phyloP scores from a whole-genome alignment of 2,329 filamentous ascomycete genomes.

The Elsinoe batatas region DNA sequence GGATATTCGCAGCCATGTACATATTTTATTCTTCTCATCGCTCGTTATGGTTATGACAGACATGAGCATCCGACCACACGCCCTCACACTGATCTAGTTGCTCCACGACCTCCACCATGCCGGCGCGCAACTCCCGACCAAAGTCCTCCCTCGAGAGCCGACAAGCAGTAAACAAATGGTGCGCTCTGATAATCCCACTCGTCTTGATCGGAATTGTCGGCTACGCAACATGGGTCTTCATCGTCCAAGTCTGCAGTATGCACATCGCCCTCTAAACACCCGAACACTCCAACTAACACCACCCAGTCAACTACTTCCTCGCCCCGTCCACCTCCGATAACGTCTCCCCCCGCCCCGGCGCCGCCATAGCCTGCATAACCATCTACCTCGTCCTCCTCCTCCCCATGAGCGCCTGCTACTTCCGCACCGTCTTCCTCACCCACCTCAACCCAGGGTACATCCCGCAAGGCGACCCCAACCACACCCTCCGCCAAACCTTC shows the following conservation, averaged over 20 bases:
- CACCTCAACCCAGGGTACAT: conserved; percentile 63
- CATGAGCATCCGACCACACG: not conserved
- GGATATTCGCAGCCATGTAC: not conserved
- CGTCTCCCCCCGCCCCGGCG: conserved; percentile 37
- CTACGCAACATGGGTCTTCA: conserved; percentile 62
- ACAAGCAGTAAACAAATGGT: conserved; percentile 42
- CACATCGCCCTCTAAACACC: not conserved
- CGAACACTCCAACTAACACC: not conserved
- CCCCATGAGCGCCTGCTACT: conserved; percentile 56
- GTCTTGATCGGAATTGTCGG: conserved; percentile 56
- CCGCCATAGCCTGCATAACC: conserved; percentile 60
- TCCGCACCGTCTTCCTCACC: conserved; percentile 60
- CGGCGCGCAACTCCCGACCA: conserved; percentile 9
- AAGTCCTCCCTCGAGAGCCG: conserved; percentile 14
- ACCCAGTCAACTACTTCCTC: conserved; percentile 62
- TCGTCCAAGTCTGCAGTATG: conserved; percentile 57
- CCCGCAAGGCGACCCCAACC: conserved; percentile 40
- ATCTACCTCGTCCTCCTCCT: conserved; percentile 64
- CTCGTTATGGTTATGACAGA: not conserved
- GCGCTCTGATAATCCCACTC: conserved; percentile 58
- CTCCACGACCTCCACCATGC: not conserved
- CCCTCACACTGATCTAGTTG: not conserved
- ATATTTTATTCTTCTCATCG: not conserved
- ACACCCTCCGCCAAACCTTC: conserved; percentile 9
- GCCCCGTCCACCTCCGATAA: conserved; percentile 29